Percentiles rank a stretch among this genome's conserved stretches.
These are phyloP conservation scores for Choanephora cucurbitarum DNA, from an alignment of 371 early-diverging fungal genomes.

Conservation along the genomic window DNA sequence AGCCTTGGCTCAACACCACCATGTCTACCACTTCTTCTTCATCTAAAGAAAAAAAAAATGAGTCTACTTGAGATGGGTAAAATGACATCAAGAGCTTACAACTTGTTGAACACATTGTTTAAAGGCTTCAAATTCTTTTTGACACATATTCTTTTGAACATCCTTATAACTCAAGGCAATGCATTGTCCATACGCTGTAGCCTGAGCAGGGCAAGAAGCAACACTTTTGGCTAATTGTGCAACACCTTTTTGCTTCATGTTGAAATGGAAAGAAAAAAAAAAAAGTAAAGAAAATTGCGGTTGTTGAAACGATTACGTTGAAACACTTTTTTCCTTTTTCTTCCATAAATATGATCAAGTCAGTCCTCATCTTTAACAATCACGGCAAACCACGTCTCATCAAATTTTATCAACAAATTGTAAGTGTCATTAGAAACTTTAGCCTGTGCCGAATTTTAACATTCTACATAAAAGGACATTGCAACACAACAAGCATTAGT, in stretches of 20 bases:
- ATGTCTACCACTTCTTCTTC: conserved; percentile 25
- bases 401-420: conserved; percentile 91
- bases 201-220: conserved; percentile 45
- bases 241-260: conserved; percentile 32
- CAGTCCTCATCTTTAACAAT: conserved; percentile 95
- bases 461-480: conserved; percentile 70
- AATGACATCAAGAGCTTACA: conserved; percentile 33
- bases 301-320: no score
- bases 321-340: neutral
- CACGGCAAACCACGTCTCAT: conserved; percentile 92
- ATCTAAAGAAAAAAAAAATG: conserved; percentile 9
- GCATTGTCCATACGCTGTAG: conserved; percentile 61
- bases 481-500: conserved; percentile 80
- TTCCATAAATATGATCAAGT: conserved; percentile 73
- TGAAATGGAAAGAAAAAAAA: conserved; percentile 6
- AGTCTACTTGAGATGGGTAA: no score
- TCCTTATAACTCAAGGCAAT: conserved; percentile 55
- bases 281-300: neutral
- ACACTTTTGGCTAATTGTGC: conserved; percentile 42
- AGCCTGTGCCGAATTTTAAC: no score
- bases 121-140: conserved; percentile 60
- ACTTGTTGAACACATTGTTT: conserved; percentile 59
- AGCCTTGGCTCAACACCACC: no score
- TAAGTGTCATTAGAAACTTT: conserved; percentile 34
- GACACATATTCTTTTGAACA: conserved; percentile 58